Conservation (phyloP, 23 red algal species). For the Pyropia yezoensis region DNA sequence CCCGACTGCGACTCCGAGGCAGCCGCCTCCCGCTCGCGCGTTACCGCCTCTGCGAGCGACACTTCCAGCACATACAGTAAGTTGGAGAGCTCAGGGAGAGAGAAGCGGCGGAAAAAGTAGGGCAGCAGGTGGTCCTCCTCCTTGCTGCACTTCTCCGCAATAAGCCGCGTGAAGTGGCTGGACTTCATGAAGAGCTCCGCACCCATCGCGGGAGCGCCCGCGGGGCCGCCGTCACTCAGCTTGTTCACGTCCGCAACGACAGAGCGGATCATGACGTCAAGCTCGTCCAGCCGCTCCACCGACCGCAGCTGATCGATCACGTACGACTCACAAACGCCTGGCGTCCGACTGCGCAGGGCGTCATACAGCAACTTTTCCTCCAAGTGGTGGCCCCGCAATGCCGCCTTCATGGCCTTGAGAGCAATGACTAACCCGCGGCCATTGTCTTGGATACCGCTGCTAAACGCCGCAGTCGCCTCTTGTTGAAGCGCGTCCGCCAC, state of each 20-base stretch:
- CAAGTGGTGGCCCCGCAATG: background rate
- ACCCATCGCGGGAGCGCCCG: constrained; percentile 1
- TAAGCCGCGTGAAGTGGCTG: constrained; percentile 26
- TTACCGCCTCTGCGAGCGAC: too few species aligned
- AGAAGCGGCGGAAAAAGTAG: constrained; percentile 53
- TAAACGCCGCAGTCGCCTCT: too few species aligned
- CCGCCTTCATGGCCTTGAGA: too few species aligned
- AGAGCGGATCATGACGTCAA: constrained; percentile 32
- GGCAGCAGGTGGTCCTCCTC: constrained; percentile 58
- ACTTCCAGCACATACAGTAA: too few species aligned
- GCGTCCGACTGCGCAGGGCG: constrained; percentile 25
- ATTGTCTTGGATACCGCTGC: too few species aligned
- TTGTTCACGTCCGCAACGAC: constrained; percentile 21
- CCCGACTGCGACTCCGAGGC: too few species aligned
- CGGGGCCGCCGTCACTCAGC: too few species aligned
- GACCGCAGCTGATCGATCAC: constrained; percentile 40
- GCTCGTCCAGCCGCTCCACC: constrained; percentile 46
- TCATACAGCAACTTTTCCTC: constrained; percentile 61
- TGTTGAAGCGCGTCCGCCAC: too few species aligned
- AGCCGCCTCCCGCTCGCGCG: too few species aligned
- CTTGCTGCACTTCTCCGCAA: constrained; percentile 50
- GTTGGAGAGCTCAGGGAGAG: background rate
- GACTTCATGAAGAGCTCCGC: constrained; percentile 55
- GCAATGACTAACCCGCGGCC: too few species aligned
- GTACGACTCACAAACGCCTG: constrained; percentile 47